Evolutionary conservation across 2,329 filamentous ascomycete species (phyloP).

Genomic region (Westerdykella aurantiaca): DNA sequence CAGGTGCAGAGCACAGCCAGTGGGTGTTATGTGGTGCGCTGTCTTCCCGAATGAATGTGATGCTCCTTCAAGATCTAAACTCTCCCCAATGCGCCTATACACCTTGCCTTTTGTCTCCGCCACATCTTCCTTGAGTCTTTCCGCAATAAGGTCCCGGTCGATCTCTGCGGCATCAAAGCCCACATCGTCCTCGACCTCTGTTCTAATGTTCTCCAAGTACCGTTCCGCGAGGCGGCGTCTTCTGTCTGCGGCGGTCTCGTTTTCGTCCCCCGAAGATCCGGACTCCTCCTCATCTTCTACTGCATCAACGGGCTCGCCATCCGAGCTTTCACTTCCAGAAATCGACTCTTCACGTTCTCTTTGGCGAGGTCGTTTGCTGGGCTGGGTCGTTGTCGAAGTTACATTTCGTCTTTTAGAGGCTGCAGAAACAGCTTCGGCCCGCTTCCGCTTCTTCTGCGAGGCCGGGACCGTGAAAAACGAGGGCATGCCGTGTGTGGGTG

Average conservation of each 20-base stretch:
- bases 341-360: constrained; percentile 69
- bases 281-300: constrained; percentile 34
- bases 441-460: constrained; percentile 86
- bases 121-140: constrained; percentile 78
- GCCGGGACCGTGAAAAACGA: constrained; percentile 92
- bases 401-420: constrained; percentile 56
- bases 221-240: constrained; percentile 81
- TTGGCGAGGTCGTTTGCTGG: constrained; percentile 43
- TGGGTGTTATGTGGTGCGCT: constrained; percentile 64
- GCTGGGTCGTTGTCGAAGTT: constrained; percentile 39
- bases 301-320: constrained; percentile 50
- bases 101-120: constrained; percentile 85
- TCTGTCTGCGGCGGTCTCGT: constrained; percentile 85
- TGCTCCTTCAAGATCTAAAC: constrained; percentile 64
- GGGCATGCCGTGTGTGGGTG: constrained; percentile 54
- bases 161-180: constrained; percentile 94
- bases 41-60: constrained; percentile 69
- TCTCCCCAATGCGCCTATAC: constrained; percentile 71
- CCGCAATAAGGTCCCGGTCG: constrained; percentile 85
- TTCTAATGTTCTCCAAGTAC: constrained; percentile 84
- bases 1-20: constrained; percentile 69
- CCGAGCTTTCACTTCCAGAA: constrained; percentile 73
- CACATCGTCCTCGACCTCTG: constrained; percentile 65
- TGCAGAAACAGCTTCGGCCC: constrained; percentile 47
- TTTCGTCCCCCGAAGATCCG: constrained; percentile 65